Percentiles rank a stretch among this genome's conserved stretches.
phyloP scores from a whole-genome alignment of 495 filamentous ascomycete genomes.

The Tetracladium marchalianum region DNA sequence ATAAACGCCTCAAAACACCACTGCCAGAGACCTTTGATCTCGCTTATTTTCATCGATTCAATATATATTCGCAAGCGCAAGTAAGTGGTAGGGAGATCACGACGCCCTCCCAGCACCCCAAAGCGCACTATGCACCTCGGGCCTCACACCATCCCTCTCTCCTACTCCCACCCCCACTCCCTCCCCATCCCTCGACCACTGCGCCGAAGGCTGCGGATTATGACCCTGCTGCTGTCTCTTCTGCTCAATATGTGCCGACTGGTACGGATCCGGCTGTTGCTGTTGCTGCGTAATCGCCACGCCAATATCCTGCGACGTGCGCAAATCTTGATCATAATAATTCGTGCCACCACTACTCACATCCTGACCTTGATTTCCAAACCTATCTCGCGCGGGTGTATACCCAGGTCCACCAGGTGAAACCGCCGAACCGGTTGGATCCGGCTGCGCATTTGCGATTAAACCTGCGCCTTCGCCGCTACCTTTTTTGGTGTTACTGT shows the following conservation, averaged over 20 bases:
- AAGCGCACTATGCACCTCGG: constrained; percentile 20
- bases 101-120: constrained; percentile 3
- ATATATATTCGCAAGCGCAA: background rate
- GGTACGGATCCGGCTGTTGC: constrained; percentile 20
- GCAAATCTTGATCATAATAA: background rate
- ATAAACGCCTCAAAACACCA: constrained; percentile 5
- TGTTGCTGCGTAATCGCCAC: constrained; percentile 19
- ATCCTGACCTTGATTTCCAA: constrained; percentile 15
- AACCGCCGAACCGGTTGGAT: constrained; percentile 21
- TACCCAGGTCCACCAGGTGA: constrained; percentile 16
- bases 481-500: background rate
- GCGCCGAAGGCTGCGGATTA: constrained; percentile 5
- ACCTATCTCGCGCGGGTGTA: constrained; percentile 12
- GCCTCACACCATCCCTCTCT: constrained; percentile 16
- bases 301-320: constrained; percentile 7
- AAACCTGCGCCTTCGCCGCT: constrained; percentile 35
- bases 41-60: background rate
- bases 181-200: constrained; percentile 13
- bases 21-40: background rate
- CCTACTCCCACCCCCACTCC: too few species aligned
- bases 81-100: background rate
- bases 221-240: constrained; percentile 10
- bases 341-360: constrained; percentile 5
- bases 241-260: constrained; percentile 13
- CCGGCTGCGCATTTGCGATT: constrained; percentile 36